Conservation (phyloP, 2,329 filamentous ascomycete genomes). For the Dissoconium aciculare region DNA sequence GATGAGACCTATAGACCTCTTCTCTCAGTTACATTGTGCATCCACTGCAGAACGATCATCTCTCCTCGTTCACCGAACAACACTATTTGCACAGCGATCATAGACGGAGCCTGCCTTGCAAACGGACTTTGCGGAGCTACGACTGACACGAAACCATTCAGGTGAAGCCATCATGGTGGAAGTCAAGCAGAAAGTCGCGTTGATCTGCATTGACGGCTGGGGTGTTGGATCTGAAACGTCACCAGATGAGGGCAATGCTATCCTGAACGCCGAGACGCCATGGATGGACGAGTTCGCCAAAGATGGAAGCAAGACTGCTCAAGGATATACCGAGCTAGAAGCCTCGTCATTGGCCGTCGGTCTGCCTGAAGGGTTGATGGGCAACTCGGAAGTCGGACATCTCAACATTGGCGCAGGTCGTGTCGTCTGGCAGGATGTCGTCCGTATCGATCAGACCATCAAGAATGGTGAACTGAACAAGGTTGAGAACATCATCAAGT, state of each 20-base stretch:
- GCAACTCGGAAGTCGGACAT: constrained; percentile 96
- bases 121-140: too few relatives aligned
- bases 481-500: constrained; percentile 61
- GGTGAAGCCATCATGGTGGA: constrained; percentile 39
- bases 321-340: constrained; percentile 84
- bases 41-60: too few relatives aligned
- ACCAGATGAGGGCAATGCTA: constrained; percentile 66
- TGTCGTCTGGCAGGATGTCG: constrained; percentile 86
- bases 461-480: constrained; percentile 69
- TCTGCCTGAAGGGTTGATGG: constrained; percentile 93
- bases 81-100: background rate
- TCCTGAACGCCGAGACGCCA: constrained; percentile 81
- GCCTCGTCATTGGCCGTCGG: constrained; percentile 92
- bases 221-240: constrained; percentile 56
- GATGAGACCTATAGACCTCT: too few relatives aligned
- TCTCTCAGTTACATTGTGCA: too few relatives aligned
- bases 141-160: constrained; percentile 5
- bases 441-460: constrained; percentile 86
- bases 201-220: constrained; percentile 98
- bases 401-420: constrained; percentile 95
- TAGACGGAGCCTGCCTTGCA: too few relatives aligned
- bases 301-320: constrained; percentile 51
- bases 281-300: constrained; percentile 77
- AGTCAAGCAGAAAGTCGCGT: constrained; percentile 54
- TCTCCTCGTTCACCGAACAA: too few relatives aligned